phyloP scores from a whole-genome alignment of 1,284 basidiomycete species.

The Heliocybe sulcata region DNA sequence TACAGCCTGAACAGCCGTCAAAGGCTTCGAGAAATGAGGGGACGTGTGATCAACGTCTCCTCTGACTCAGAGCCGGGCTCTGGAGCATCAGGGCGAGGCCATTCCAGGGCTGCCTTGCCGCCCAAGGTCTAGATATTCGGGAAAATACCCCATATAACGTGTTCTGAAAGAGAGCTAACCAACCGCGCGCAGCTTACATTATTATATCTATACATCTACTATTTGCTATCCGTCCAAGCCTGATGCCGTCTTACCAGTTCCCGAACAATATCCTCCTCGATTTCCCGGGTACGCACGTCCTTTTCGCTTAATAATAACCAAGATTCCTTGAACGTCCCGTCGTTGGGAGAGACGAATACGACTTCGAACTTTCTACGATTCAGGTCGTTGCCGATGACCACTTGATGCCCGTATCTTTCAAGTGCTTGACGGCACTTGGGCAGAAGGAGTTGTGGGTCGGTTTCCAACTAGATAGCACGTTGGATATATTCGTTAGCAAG shows the following conservation, averaged over 20 bases:
- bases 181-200: background rate
- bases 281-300: constrained; percentile 42
- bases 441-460: constrained; percentile 76
- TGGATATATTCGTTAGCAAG: constrained; percentile 4
- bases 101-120: too few species aligned
- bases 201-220: background rate
- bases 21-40: too few species aligned
- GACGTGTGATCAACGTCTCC: too few species aligned
- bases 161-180: background rate
- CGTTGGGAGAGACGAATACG: constrained; percentile 60
- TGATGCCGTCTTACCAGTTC: constrained; percentile 73
- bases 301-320: constrained; percentile 68
- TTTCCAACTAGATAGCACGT: constrained; percentile 72
- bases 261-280: constrained; percentile 86
- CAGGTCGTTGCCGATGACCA: constrained; percentile 95
- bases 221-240: constrained; percentile 46
- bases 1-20: too few species aligned
- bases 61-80: too few species aligned
- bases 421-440: constrained; percentile 89
- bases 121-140: too few species aligned
- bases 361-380: constrained; percentile 88
- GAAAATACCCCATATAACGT: too few species aligned
- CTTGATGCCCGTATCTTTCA: constrained; percentile 92
- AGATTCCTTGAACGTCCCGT: constrained; percentile 41
- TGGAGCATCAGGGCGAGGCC: too few species aligned